Percentiles rank a stretch among this genome's conserved stretches.
phyloP scores from a whole-genome alignment of 2,329 filamentous ascomycete species.

The Botryotinia narcissicola region DNA sequence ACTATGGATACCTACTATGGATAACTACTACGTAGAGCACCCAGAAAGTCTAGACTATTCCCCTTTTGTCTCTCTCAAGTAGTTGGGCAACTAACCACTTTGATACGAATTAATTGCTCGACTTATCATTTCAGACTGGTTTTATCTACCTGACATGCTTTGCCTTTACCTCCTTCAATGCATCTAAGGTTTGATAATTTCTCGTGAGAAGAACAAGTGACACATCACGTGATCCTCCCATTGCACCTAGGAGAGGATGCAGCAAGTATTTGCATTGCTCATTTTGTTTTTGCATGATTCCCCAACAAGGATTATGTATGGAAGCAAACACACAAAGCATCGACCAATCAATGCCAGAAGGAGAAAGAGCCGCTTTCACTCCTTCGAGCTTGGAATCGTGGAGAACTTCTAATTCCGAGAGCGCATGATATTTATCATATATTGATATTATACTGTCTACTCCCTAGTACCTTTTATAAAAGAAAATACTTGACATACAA shows the following conservation, averaged over 20 bases:
- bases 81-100: background rate
- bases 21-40: background rate
- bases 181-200: no score
- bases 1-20: no score
- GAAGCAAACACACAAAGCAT: background rate
- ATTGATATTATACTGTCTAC: background rate
- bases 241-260: background rate
- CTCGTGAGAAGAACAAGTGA: background rate
- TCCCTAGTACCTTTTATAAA: background rate
- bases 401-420: constrained; percentile 9
- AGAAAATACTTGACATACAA: background rate
- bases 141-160: background rate
- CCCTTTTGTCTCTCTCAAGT: background rate
- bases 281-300: constrained; percentile 4
- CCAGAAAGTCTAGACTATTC: background rate
- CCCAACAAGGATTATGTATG: background rate
- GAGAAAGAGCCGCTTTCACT: constrained; percentile 11
- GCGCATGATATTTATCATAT: constrained; percentile 3
- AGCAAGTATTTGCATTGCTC: background rate
- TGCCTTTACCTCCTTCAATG: background rate
- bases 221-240: background rate
- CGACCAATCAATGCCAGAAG: constrained; percentile 6
- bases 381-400: constrained; percentile 2
- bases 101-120: background rate
- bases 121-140: background rate